Conservation (phyloP, 208 protist genomes). For the Trypanosomatidae sp. region DNA sequence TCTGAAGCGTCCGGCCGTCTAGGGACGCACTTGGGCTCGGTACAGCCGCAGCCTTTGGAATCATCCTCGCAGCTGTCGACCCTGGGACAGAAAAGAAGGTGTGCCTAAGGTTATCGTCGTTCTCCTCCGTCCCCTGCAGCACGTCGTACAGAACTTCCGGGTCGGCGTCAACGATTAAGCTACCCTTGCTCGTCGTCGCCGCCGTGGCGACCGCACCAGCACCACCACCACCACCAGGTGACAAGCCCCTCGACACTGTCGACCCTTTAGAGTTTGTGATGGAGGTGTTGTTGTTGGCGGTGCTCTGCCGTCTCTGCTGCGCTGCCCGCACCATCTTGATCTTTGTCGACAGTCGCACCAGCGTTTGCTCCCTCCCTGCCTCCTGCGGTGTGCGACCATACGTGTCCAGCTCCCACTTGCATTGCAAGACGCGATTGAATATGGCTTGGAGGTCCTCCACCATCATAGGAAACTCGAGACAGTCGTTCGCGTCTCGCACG, state of each 20-base stretch:
- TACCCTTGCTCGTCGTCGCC: slow-evolving; percentile 9
- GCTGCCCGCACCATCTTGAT: slow-evolving; percentile 32
- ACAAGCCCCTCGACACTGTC: not conserved
- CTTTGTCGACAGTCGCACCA: slow-evolving; percentile 32
- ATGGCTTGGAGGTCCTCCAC: slow-evolving; percentile 71
- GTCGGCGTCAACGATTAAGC: slow-evolving; percentile 2
- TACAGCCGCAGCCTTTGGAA: slow-evolving; percentile 1
- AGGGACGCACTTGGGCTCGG: slow-evolving; percentile 17
- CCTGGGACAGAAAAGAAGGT: slow-evolving; percentile 4
- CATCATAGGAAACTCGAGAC: slow-evolving; percentile 66
- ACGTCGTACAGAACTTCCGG: not conserved
- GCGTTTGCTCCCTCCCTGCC: slow-evolving; percentile 38
- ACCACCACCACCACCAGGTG: not conserved
- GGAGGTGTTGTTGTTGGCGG: not conserved
- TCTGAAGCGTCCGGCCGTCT: slow-evolving; percentile 14
- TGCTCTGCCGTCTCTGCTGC: slow-evolving; percentile 16
- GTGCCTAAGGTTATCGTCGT: slow-evolving; percentile 10
- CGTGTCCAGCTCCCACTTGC: slow-evolving; percentile 78
- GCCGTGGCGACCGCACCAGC: not conserved
- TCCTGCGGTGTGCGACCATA: slow-evolving; percentile 75
- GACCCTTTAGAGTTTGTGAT: no score
- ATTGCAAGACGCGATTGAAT: slow-evolving; percentile 54
- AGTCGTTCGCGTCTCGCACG: slow-evolving; percentile 65
- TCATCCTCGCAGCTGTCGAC: not conserved
- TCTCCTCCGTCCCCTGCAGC: slow-evolving; percentile 10